These are phyloP conservation scores for Haplosporangium sp. DNA, from an alignment of 371 early-diverging fungal species.

Conservation along the genomic window DNA sequence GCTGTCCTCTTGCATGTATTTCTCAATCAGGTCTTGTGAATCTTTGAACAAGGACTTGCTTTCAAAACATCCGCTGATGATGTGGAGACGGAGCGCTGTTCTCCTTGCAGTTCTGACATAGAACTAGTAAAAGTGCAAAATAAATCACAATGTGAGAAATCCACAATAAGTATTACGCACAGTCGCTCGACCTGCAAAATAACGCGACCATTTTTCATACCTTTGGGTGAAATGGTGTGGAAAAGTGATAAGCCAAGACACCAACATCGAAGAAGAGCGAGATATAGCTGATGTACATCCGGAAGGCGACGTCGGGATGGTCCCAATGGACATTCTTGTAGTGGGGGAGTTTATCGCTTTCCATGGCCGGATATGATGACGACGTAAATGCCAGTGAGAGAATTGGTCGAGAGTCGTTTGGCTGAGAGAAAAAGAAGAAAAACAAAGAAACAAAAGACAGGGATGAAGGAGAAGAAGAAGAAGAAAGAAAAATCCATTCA, in stretches of 20 bases:
- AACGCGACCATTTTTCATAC: not conserved
- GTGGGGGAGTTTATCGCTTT: constrained; percentile 25
- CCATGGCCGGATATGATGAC: not conserved
- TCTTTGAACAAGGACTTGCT: constrained; percentile 19
- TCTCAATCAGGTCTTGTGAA: not conserved
- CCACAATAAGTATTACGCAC: not conserved
- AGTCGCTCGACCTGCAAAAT: not conserved
- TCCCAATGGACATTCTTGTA: constrained; percentile 43
- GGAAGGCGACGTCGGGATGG: constrained; percentile 18
- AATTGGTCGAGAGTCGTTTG: not conserved
- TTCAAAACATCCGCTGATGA: constrained; percentile 41
- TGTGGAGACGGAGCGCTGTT: constrained; percentile 33
- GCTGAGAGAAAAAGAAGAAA: not conserved
- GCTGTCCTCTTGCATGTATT: not conserved
- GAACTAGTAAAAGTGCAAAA: constrained; percentile 18
- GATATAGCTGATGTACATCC: constrained; percentile 42
- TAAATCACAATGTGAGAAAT: not conserved
- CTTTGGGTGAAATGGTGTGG: constrained; percentile 51
- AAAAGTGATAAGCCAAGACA: constrained; percentile 41
- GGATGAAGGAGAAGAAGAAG: not conserved
- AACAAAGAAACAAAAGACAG: not conserved
- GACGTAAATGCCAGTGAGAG: not conserved
- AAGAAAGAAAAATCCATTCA: not conserved
- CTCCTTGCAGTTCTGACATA: constrained; percentile 38
- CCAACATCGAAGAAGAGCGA: constrained; percentile 43